Conservation (phyloP, 805 yeast genomes). For the Saturnispora zaruensis region DNA sequence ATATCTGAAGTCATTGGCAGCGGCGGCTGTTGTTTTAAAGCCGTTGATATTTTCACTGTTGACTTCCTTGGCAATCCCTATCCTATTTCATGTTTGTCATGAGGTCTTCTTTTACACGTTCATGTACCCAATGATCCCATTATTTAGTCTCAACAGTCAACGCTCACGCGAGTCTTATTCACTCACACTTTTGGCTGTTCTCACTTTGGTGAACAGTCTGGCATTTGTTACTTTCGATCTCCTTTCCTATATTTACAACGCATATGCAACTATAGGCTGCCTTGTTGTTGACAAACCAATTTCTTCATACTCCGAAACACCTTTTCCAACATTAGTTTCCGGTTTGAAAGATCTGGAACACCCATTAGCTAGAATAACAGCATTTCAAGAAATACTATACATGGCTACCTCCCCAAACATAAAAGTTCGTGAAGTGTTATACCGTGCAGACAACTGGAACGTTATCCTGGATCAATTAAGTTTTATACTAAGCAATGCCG, state of each 20-base stretch:
- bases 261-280: slow-evolving; percentile 66
- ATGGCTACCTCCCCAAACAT: slow-evolving; percentile 43
- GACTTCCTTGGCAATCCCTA: slow-evolving; percentile 26
- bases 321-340: slow-evolving; percentile 52
- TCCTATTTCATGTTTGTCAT: slow-evolving; percentile 31
- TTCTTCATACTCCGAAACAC: slow-evolving; percentile 49
- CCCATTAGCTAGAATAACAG: slow-evolving; percentile 48
- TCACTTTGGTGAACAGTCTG: slow-evolving; percentile 1
- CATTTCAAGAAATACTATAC: slow-evolving; percentile 68
- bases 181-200: slow-evolving; percentile 5
- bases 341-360: slow-evolving; percentile 48
- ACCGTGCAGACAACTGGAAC: slow-evolving; percentile 43
- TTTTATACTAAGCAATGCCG: slow-evolving; percentile 37
- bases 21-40: slow-evolving; percentile 17
- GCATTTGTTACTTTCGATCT: slow-evolving; percentile 35
- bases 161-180: slow-evolving; percentile 34
- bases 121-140: slow-evolving; percentile 25
- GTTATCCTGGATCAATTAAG: slow-evolving; percentile 54
- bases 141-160: slow-evolving; percentile 31
- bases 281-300: slow-evolving; percentile 57
- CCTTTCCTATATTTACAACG: slow-evolving; percentile 48
- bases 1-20: slow-evolving; percentile 13
- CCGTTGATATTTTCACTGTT: slow-evolving; percentile 32
- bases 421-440: slow-evolving; percentile 45
- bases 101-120: slow-evolving; percentile 34